Conservation (phyloP, 2,329 filamentous ascomycete species). For the Fusarium tricinctum region DNA sequence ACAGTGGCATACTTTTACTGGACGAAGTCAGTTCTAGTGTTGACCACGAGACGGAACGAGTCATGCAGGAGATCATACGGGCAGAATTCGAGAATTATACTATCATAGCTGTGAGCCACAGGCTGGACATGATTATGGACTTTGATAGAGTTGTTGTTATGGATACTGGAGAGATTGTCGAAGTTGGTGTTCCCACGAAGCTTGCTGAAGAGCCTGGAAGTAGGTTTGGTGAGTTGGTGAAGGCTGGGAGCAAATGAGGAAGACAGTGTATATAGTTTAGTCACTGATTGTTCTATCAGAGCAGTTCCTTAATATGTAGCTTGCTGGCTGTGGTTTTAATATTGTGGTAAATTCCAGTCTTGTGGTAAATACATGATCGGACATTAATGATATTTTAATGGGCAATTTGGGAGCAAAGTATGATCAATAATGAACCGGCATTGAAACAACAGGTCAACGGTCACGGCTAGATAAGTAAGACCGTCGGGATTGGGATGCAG, state of each 20-base stretch:
- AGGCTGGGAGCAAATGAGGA: constrained; percentile 1
- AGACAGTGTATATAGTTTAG: background rate
- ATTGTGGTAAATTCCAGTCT: no score
- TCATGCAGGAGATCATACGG: constrained; percentile 58
- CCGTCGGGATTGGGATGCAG: no score
- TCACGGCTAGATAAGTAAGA: no score
- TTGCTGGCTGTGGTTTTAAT: no score
- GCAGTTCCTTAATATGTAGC: no score
- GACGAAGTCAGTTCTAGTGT: constrained; percentile 61
- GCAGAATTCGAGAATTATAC: constrained; percentile 62
- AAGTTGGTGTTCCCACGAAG: constrained; percentile 49
- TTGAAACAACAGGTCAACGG: no score
- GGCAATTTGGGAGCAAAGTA: no score
- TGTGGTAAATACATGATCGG: no score
- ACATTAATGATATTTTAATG: no score
- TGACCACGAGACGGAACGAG: constrained; percentile 57
- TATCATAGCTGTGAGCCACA: constrained; percentile 64
- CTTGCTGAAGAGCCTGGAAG: constrained; percentile 45
- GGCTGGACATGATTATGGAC: constrained; percentile 65
- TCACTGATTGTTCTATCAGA: background rate
- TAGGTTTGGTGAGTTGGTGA: constrained; percentile 48
- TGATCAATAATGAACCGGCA: no score
- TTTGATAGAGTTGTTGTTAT: constrained; percentile 64
- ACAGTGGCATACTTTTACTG: constrained; percentile 54
- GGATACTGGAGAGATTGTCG: constrained; percentile 62